Evolutionary conservation across 2,329 filamentous ascomycete species (phyloP), one percentile per base, ranked within the genome.

Genomic region (Cladosporium cucumerinum): DNA sequence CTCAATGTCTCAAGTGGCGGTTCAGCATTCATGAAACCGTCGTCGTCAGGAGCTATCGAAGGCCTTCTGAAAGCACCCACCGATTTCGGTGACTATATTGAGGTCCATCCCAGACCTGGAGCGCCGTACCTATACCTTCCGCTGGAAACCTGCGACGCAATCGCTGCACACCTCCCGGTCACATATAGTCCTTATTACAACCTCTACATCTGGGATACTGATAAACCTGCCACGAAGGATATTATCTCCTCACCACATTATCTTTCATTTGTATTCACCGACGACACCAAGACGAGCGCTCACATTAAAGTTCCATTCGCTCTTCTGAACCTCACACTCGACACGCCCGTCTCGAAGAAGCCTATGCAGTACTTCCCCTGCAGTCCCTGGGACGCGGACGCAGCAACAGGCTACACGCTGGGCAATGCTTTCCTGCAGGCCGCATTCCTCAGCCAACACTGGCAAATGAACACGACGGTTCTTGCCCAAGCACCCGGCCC

Each of bases 341-440:
- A 77, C 1, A 34, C 70, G 0, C 79, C 79, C 0, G 70, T 82
- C 2, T 72, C 75, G 5, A 69, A 73, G 2, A 67, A 52, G 2
- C 70, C 76, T 5, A 72, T 69, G 16, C 76, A 73, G 43, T 82
- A 82, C 68, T 82, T 83, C 64, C 81, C 80, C 1, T 82, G 81
- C 65, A 66, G 65, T 4, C 69, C 72, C 18, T 71, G 69, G 58
- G 54, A 61, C 7, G 73, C 73, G 23, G 73, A 74, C 0, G 73
- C 72, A 6, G 73, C 72, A 6, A 59, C 66, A 1, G 25, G 52
- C 5, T 78, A 77, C 65, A 72, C 71, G 2, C 76, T 83, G 2
- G 81, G 82, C 0, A 76, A 80, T 21, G 78, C 79, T 0, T 82
- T 82, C 66, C 72, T 83, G 1, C 81, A 83, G 66, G 80, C 81